Evolutionary conservation across 495 filamentous ascomycete genomes (phyloP).

Genomic region (Parathielavia hyrcaniae): DNA sequence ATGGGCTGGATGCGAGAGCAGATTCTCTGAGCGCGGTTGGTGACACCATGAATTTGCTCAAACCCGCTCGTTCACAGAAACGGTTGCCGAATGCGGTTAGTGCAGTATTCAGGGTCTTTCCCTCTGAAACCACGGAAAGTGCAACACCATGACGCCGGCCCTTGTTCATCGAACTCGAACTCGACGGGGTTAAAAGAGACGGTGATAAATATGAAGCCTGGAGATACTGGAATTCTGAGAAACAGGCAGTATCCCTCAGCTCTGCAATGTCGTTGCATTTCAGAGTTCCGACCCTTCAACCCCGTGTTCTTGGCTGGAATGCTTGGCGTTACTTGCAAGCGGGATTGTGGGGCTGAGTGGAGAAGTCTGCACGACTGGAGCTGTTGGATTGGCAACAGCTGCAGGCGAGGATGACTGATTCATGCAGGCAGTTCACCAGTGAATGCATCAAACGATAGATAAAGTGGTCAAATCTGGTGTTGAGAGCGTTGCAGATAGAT

Average conservation of each 20-base stretch:
- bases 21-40: slow-evolving; percentile 30
- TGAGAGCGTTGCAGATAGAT: too few relatives aligned
- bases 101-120: neutral
- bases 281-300: neutral
- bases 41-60: slow-evolving; percentile 41
- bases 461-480: too few relatives aligned
- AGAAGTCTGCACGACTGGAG: neutral
- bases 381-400: too few relatives aligned
- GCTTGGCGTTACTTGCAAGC: slow-evolving; percentile 5
- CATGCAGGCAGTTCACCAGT: too few relatives aligned
- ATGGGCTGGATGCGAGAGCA: slow-evolving; percentile 20
- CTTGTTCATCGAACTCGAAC: neutral
- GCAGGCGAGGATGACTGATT: too few relatives aligned
- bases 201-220: too few relatives aligned
- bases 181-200: too few relatives aligned
- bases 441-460: too few relatives aligned
- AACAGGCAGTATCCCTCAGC: neutral
- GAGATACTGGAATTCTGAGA: too few relatives aligned
- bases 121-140: neutral
- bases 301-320: slow-evolving; percentile 11
- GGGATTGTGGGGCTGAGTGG: slow-evolving; percentile 1
- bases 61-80: slow-evolving; percentile 35
- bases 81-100: slow-evolving; percentile 18
- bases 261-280: slow-evolving; percentile 1
- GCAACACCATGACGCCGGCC: neutral